These are phyloP conservation scores for Tilletia walkeri DNA, from an alignment of 1,284 basidiomycete genomes.

Conservation along the genomic window DNA sequence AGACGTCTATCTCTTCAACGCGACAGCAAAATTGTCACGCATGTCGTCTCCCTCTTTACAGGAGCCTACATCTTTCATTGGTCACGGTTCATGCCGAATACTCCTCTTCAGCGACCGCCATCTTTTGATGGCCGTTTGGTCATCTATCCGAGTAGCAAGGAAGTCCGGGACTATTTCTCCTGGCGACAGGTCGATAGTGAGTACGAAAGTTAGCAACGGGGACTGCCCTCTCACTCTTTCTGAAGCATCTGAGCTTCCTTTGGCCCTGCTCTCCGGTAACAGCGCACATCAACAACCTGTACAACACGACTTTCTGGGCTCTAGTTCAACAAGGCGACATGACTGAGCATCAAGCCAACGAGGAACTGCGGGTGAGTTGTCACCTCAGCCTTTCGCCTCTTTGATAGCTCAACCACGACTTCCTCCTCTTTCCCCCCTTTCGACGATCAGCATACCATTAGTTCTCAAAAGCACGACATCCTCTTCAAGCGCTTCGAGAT, in stretches of 20 bases:
- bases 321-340: constrained; percentile 76
- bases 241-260: too few species aligned
- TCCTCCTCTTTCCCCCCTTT: too few species aligned
- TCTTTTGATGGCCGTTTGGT: constrained; percentile 84
- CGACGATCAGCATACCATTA: constrained; percentile 71
- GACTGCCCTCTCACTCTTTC: too few species aligned
- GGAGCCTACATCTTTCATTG: constrained; percentile 87
- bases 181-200: constrained; percentile 94
- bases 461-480: constrained; percentile 86
- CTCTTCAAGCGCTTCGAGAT: constrained; percentile 76
- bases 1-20: background rate
- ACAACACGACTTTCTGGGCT: constrained; percentile 96
- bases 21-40: constrained; percentile 79
- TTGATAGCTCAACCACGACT: background rate
- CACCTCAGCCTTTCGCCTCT: background rate
- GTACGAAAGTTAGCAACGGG: constrained; percentile 43
- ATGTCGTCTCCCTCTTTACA: constrained; percentile 86
- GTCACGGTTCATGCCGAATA: constrained; percentile 73
- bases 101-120: constrained; percentile 72
- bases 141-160: constrained; percentile 71
- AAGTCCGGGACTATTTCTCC: constrained; percentile 85
- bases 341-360: constrained; percentile 77
- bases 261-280: constrained; percentile 7
- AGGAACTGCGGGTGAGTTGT: constrained; percentile 66
- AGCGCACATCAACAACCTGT: constrained; percentile 98